Percentiles rank a stretch among this genome's conserved stretches.
Conservation (phyloP, 495 filamentous ascomycete genomes). For the Penicillium paradoxum region DNA sequence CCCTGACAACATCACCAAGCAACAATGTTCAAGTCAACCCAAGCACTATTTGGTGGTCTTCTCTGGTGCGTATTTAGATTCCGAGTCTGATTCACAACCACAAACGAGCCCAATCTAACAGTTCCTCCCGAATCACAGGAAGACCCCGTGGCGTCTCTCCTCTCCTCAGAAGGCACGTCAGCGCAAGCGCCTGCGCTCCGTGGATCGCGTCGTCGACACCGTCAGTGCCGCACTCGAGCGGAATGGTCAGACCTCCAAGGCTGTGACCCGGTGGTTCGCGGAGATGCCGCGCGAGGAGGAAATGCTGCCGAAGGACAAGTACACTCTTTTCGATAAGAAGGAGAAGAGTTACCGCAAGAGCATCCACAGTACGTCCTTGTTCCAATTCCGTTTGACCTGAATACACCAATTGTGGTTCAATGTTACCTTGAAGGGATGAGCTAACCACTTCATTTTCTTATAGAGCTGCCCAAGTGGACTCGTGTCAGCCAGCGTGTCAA, state of each 20-base stretch:
- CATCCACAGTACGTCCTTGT: slow-evolving; percentile 75
- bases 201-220: slow-evolving; percentile 76
- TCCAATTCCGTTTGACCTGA: not conserved
- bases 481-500: slow-evolving; percentile 88
- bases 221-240: slow-evolving; percentile 70
- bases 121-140: slow-evolving; percentile 53
- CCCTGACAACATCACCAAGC: slow-evolving; percentile 9
- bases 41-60: slow-evolving; percentile 71
- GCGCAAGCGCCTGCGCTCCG: slow-evolving; percentile 74
- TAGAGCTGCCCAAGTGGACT: slow-evolving; percentile 94
- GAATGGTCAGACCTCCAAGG: slow-evolving; percentile 61
- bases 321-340: slow-evolving; percentile 95
- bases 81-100: not conserved
- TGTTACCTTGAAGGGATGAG: not conserved
- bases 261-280: slow-evolving; percentile 79
- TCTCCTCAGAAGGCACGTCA: slow-evolving; percentile 84
- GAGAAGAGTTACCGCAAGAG: slow-evolving; percentile 93
- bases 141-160: slow-evolving; percentile 96
- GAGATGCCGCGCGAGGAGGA: slow-evolving; percentile 96
- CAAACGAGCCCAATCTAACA: slow-evolving; percentile 7
- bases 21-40: slow-evolving; percentile 67
- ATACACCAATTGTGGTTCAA: not conserved
- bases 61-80: slow-evolving; percentile 58
- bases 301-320: slow-evolving; percentile 96
- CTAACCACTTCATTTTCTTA: slow-evolving; percentile 1